A percentile compares a stretch with the other conserved stretches of the same genome.
phyloP scores from a whole-genome alignment of 495 filamentous ascomycete species.

The Endocarpon pusillum region DNA sequence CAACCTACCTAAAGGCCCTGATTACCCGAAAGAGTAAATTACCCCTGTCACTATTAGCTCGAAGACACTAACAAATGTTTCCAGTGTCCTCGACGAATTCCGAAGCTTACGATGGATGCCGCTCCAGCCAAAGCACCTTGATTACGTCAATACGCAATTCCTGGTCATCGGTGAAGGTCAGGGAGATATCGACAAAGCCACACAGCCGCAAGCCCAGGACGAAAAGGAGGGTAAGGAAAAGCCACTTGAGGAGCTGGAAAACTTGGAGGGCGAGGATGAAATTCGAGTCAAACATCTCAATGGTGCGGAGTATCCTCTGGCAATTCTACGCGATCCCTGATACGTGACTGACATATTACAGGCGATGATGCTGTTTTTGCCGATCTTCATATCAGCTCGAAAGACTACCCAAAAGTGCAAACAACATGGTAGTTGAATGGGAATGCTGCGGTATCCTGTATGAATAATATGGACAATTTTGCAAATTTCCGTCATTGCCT shows the following conservation, averaged over 20 bases:
- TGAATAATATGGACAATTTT: no score
- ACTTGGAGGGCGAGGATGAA: conserved; percentile 45
- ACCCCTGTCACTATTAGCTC: conserved; percentile 1
- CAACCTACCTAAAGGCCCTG: conserved; percentile 43
- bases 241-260: conserved; percentile 40
- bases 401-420: conserved; percentile 31
- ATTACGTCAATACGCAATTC: conserved; percentile 66
- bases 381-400: conserved; percentile 32
- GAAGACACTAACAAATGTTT: conserved; percentile 1
- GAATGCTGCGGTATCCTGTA: no score
- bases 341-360: conserved; percentile 6
- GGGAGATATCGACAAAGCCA: conserved; percentile 41
- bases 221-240: conserved; percentile 40
- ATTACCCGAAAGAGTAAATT: conserved; percentile 58
- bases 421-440: conserved; percentile 39
- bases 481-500: no score
- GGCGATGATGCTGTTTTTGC: conserved; percentile 35
- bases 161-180: conserved; percentile 63
- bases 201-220: conserved; percentile 34
- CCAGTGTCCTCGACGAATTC: conserved; percentile 55
- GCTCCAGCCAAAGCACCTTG: conserved; percentile 54
- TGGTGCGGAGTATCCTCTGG: conserved; percentile 20
- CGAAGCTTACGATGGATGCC: conserved; percentile 55
- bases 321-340: not conserved
- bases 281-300: conserved; percentile 35